Percentiles rank a stretch among this genome's conserved stretches.
Conservation (phyloP, 306 rosid species). For the apple (Malus domestica) region ASM211411v1 NC_041805.1:162001-162500, state of each 20-base stretch:
- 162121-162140: constrained; percentile 58
- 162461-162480: background rate
- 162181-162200: constrained; percentile 84
- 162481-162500: background rate
- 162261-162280: constrained; percentile 59
- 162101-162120: constrained; percentile 75
- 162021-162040: constrained; percentile 17
- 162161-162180: constrained; percentile 78
- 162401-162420: no score
- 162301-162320: constrained; percentile 94
- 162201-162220: constrained; percentile 80
- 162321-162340: constrained; percentile 96
- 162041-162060: constrained; percentile 13
- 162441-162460: background rate
- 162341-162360: constrained; percentile 45
- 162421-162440: background rate
- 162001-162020: constrained; percentile 55
- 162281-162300: constrained; percentile 89
- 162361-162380: background rate
- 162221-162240: constrained; percentile 83
- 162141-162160: constrained; percentile 89
- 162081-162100: constrained; percentile 93
- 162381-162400: background rate
- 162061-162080: constrained; percentile 34
- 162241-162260: constrained; percentile 41